A percentile compares a stretch with the other conserved stretches of the same genome.
Conservation (phyloP, 1,284 basidiomycete species). For the Ceratobasidium sp. region DNA sequence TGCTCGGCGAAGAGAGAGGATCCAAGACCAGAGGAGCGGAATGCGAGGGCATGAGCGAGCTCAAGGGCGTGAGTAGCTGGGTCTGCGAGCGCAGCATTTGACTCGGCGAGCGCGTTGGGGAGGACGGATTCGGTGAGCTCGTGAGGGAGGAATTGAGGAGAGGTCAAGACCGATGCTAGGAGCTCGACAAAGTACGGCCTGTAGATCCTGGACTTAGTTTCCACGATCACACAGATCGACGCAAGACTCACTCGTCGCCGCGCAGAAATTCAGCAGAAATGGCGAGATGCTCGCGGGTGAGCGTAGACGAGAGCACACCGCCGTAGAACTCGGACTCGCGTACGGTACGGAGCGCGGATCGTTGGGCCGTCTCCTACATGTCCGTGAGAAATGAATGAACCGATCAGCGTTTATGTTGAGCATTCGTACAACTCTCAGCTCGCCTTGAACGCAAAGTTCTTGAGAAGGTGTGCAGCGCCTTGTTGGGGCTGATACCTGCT, state of each 20-base stretch:
- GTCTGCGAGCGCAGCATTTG: conserved; percentile 71
- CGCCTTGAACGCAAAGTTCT: conserved; percentile 98
- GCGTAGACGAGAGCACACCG: conserved; percentile 88
- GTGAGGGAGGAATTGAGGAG: conserved; percentile 85
- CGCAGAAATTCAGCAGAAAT: conserved; percentile 95
- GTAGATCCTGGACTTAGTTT: conserved; percentile 40
- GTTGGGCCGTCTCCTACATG: conserved; percentile 79
- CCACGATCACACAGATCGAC: conserved; percentile 13
- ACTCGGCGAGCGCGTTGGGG: conserved; percentile 80
- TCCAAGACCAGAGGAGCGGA: conserved; percentile 87
- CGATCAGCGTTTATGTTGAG: neutral
- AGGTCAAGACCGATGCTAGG: conserved; percentile 85
- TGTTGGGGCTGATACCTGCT: conserved; percentile 87
- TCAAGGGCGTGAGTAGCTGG: conserved; percentile 81
- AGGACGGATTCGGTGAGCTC: conserved; percentile 90
- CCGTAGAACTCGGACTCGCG: conserved; percentile 96
- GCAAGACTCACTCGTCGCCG: conserved; percentile 90
- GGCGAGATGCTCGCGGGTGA: conserved; percentile 92
- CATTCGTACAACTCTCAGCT: conserved; percentile 39
- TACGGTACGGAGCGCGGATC: conserved; percentile 91
- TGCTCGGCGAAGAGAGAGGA: conserved; percentile 85
- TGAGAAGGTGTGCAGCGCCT: conserved; percentile 91
- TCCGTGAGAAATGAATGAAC: neutral
- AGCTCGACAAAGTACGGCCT: conserved; percentile 90
- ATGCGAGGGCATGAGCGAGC: conserved; percentile 87